phyloP scores from a whole-genome alignment of 1,284 basidiomycete species.

The Rhodotorula sp. region DNA sequence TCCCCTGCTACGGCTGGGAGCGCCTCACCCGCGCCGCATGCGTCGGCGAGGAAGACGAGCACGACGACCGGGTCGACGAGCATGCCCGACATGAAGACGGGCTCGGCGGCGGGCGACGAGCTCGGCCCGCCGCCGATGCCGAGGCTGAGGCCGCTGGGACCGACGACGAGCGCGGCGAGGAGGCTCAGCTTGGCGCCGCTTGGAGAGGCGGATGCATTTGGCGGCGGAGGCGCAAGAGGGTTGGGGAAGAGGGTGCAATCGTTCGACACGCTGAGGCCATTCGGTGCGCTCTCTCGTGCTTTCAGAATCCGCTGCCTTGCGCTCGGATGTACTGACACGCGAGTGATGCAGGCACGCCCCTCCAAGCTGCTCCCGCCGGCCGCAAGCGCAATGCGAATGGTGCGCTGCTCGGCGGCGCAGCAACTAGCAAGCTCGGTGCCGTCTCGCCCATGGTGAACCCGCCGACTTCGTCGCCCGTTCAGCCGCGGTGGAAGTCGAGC shows the following conservation, averaged over 20 bases:
- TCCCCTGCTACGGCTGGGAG: neutral
- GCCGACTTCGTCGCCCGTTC: slow-evolving; percentile 25
- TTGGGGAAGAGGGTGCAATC: neutral
- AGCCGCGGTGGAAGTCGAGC: slow-evolving; percentile 7
- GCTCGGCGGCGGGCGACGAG: neutral
- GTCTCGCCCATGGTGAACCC: slow-evolving; percentile 37
- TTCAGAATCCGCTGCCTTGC: no score
- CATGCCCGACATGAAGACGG: slow-evolving; percentile 30
- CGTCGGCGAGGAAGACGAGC: neutral
- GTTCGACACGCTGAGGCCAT: neutral
- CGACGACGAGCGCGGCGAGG: slow-evolving; percentile 3
- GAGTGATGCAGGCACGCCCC: neutral
- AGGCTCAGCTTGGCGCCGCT: slow-evolving; percentile 5
- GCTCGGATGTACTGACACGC: no score
- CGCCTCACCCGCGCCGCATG: neutral
- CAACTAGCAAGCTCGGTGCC: slow-evolving; percentile 29
- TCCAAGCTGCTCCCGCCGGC: slow-evolving; percentile 7
- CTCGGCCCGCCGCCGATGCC: slow-evolving; percentile 12
- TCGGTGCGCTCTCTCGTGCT: neutral
- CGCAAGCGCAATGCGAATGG: slow-evolving; percentile 46
- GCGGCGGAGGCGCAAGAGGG: neutral
- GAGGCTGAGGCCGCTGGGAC: slow-evolving; percentile 11
- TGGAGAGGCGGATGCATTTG: neutral
- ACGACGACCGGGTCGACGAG: slow-evolving; percentile 10
- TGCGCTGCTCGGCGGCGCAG: slow-evolving; percentile 37